Conservation (phyloP, 1,139 yeast genomes). For the Kodamaea sp. region DNA sequence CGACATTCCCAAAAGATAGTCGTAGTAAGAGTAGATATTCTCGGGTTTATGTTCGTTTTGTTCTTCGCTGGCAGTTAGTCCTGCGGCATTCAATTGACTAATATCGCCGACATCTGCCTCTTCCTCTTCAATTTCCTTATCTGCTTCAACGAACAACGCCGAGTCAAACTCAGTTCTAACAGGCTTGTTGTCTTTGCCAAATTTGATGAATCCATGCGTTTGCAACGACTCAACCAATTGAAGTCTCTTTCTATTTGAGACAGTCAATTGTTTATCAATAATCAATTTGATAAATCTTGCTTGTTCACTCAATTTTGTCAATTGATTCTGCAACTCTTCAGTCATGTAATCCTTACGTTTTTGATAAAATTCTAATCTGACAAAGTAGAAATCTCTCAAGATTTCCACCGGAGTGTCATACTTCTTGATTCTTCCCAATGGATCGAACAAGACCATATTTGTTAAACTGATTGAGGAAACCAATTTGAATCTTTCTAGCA, state of each 20-base stretch:
- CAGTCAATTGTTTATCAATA: constrained; percentile 67
- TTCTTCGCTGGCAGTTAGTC: constrained; percentile 26
- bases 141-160: constrained; percentile 26
- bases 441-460: constrained; percentile 96
- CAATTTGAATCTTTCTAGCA: constrained; percentile 81
- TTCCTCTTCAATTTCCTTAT: constrained; percentile 33
- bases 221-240: constrained; percentile 65
- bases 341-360: constrained; percentile 83
- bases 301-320: constrained; percentile 75
- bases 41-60: constrained; percentile 39
- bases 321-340: constrained; percentile 67
- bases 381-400: constrained; percentile 77
- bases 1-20: constrained; percentile 82
- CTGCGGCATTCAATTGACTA: constrained; percentile 33
- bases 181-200: constrained; percentile 68
- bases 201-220: constrained; percentile 69
- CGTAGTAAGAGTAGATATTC: constrained; percentile 58
- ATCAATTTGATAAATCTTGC: constrained; percentile 92
- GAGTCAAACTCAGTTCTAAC: constrained; percentile 19
- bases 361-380: constrained; percentile 88
- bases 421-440: constrained; percentile 84
- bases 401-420: constrained; percentile 78
- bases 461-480: constrained; percentile 65
- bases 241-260: constrained; percentile 73
- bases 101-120: constrained; percentile 40